A percentile compares a stretch with the other conserved stretches of the same genome.
These are phyloP conservation scores for Dryadomyces sulphureus DNA, from an alignment of 2,329 filamentous ascomycete genomes.

Conservation along the genomic window DNA sequence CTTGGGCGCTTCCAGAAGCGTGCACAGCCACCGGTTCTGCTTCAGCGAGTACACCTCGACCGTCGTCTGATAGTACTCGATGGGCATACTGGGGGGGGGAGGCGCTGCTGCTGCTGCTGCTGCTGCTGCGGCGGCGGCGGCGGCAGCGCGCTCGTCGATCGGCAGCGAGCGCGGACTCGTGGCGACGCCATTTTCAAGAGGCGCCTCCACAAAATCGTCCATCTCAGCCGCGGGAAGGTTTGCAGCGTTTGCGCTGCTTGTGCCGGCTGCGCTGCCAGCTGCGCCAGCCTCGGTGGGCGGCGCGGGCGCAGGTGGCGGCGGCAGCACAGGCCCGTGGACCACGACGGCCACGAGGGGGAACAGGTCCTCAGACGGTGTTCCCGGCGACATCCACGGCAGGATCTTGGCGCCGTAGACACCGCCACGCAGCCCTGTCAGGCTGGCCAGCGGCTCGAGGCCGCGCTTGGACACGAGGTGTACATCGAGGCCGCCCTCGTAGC, in stretches of 20 bases:
- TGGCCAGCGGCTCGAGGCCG: constrained; percentile 53
- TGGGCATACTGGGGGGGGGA: no score
- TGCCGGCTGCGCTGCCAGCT: neutral
- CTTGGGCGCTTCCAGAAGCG: constrained; percentile 57
- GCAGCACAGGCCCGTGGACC: constrained; percentile 60
- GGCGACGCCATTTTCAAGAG: neutral
- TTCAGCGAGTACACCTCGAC: constrained; percentile 80
- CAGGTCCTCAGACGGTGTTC: constrained; percentile 33
- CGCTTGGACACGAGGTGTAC: constrained; percentile 60
- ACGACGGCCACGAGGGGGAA: constrained; percentile 68
- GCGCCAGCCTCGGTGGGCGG: constrained; percentile 11
- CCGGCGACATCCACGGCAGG: constrained; percentile 48
- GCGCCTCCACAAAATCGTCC: neutral
- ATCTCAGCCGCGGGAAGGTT: no score
- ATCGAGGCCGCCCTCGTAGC: constrained; percentile 67
- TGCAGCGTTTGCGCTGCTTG: neutral
- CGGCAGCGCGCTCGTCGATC: constrained; percentile 8
- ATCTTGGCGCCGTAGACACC: constrained; percentile 73
- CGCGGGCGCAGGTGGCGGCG: constrained; percentile 14
- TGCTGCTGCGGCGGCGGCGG: neutral
- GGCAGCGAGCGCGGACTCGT: neutral
- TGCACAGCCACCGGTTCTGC: constrained; percentile 55
- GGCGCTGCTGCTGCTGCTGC: no score
- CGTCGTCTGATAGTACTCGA: constrained; percentile 65
- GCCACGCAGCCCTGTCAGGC: constrained; percentile 63